Conservation (phyloP, 176 grass and related monocot species). For the Phragmites australis region DNA sequence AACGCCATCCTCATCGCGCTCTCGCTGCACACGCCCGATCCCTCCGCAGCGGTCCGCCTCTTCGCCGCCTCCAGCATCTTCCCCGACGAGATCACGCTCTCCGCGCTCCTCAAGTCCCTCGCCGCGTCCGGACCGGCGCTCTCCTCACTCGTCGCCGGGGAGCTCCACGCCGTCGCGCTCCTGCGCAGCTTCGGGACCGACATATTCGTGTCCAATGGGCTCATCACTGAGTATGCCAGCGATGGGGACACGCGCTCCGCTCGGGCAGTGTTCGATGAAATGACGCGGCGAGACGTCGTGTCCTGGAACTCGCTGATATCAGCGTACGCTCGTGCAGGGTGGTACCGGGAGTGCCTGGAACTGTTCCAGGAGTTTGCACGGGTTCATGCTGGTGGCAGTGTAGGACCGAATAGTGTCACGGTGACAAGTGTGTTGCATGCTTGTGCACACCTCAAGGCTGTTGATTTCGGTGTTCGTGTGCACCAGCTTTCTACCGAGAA, state of each 20-base stretch:
- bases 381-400: not conserved
- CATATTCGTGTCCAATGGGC: conserved; percentile 68
- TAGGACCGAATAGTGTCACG: conserved; percentile 40
- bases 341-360: conserved; percentile 42
- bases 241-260: conserved; percentile 40
- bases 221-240: conserved; percentile 46
- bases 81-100: conserved; percentile 61
- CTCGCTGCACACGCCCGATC: conserved; percentile 53
- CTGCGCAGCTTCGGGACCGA: conserved; percentile 34
- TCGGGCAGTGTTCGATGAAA: conserved; percentile 50
- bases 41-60: conserved; percentile 43
- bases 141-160: conserved; percentile 31
- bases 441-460: conserved; percentile 59
- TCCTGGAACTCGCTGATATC: conserved; percentile 71
- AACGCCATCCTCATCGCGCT: conserved; percentile 73
- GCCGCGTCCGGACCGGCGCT: conserved; percentile 36
- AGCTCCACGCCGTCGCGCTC: conserved; percentile 52
- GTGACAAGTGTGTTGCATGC: conserved; percentile 55
- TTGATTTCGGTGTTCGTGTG: conserved; percentile 52
- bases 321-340: conserved; percentile 39
- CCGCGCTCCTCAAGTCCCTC: conserved; percentile 63
- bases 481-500: conserved; percentile 45
- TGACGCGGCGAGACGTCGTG: conserved; percentile 49
- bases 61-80: conserved; percentile 49
- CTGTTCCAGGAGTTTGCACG: conserved; percentile 45